These are phyloP conservation scores for Turnera subulata DNA, from an alignment of 345 rosid species.

Conservation along the genomic window DNA sequence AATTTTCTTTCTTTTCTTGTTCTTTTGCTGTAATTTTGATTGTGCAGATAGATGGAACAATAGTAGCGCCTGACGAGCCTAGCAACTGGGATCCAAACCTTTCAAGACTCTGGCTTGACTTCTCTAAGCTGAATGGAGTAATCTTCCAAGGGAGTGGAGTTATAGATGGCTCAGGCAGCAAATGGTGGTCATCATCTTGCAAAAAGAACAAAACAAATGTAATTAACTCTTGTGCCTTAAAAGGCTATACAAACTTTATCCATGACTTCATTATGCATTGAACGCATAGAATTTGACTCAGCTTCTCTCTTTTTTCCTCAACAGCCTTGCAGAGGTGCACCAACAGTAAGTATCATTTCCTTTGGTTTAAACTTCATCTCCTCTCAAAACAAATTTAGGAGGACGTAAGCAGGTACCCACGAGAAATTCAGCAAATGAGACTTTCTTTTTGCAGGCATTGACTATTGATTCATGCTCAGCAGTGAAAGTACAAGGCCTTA, in stretches of 20 bases:
- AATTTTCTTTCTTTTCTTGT: no score
- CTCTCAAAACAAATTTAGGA: conserved; percentile 3
- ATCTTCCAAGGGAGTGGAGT: conserved; percentile 81
- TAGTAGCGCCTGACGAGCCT: conserved; percentile 91
- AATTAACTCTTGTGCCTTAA: conserved; percentile 27
- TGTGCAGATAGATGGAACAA: conserved; percentile 85
- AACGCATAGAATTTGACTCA: conserved; percentile 18
- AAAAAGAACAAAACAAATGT: conserved; percentile 78
- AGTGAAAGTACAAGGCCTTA: conserved; percentile 65
- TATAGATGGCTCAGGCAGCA: conserved; percentile 94
- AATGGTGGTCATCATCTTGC: conserved; percentile 99
- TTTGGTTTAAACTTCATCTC: conserved; percentile 4
- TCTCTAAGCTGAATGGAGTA: conserved; percentile 67
- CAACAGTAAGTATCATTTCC: conserved; percentile 51
- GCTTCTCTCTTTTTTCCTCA: conserved; percentile 19
- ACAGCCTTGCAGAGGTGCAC: conserved; percentile 95
- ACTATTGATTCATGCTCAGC: conserved; percentile 89
- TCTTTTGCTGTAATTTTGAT: conserved; percentile 4
- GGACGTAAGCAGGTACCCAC: no score
- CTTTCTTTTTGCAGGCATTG: conserved; percentile 58
- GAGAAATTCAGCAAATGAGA: conserved; percentile 15
- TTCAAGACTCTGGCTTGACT: conserved; percentile 76
- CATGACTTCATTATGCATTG: not conserved
- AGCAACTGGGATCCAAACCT: conserved; percentile 72
- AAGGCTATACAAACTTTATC: not conserved